Evolutionary conservation across 306 rosid genomes (phyloP), one percentile per base, ranked within the genome.

Genomic region (Cicer cuneatum): DNA sequence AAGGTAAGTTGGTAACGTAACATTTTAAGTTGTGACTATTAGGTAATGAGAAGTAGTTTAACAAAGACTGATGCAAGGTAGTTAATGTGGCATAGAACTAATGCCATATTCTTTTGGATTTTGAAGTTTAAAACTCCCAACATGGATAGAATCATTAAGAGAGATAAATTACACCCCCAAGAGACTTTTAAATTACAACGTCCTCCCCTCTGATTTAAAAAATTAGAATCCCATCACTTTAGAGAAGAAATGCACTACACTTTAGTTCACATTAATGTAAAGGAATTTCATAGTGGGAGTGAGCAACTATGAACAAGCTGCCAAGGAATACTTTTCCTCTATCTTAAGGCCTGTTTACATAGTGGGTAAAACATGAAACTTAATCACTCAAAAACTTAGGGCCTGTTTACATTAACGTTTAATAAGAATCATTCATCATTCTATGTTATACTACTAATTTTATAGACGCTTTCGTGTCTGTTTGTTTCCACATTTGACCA

Each of bases 351-450:
- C n/a, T n/a, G n/a, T n/a, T n/a, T n/a, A n/a, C n/a, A n/a, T n/a
- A n/a, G n/a, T n/a, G n/a, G n/a, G n/a, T n/a, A n/a, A 61, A n/a
- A 15, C 10, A 24, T 15, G 11, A 71, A 70, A 29, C 37, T 4
- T 19, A 9, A 62, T 24, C 24, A 76, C 48, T 52, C 48, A 43
- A 71, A 53, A 72, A 8, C 45, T 43, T n/a, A 16, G n/a, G n/a
- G n/a, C n/a, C n/a, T n/a, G n/a, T n/a, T n/a, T n/a, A n/a, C n/a
- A n/a, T n/a, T n/a, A n/a, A n/a, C n/a, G n/a, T n/a, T n/a, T n/a
- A n/a, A n/a, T n/a, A n/a, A n/a, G n/a, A n/a, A n/a, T n/a, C n/a
- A n/a, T n/a, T n/a, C n/a, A n/a, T n/a, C n/a, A n/a, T n/a, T n/a
- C n/a, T n/a, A n/a, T n/a, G n/a, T n/a, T n/a, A n/a, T n/a, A n/a